phyloP scores from a whole-genome alignment of 371 early-diverging fungal species.

The Fennellomyces sp. region DNA sequence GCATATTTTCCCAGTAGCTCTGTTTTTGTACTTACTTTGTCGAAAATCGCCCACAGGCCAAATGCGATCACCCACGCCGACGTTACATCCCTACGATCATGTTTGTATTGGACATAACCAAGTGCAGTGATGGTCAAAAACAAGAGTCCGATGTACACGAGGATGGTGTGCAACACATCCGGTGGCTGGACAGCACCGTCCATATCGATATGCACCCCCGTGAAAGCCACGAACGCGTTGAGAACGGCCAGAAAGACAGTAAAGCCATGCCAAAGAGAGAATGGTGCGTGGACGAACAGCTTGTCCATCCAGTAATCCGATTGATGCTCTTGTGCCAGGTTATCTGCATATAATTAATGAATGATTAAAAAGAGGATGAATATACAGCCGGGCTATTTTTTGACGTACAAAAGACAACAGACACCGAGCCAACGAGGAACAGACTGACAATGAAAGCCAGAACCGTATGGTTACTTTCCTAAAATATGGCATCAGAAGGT shows the following conservation, averaged over 20 bases:
- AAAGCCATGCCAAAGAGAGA: slow-evolving; percentile 76
- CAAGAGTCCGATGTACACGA: slow-evolving; percentile 52
- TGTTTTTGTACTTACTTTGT: slow-evolving; percentile 34
- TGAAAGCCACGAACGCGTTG: slow-evolving; percentile 63
- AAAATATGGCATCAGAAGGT: neutral
- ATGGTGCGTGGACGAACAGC: slow-evolving; percentile 70
- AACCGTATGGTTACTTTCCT: slow-evolving; percentile 28
- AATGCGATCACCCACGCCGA: slow-evolving; percentile 56
- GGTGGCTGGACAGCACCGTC: slow-evolving; percentile 19
- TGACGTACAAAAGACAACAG: slow-evolving; percentile 1
- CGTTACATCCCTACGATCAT: slow-evolving; percentile 61
- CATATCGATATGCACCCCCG: slow-evolving; percentile 38
- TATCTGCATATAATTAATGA: too few relatives aligned
- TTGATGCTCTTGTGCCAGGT: slow-evolving; percentile 47
- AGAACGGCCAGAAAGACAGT: slow-evolving; percentile 59
- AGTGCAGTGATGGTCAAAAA: slow-evolving; percentile 62
- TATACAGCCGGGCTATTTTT: slow-evolving; percentile 29
- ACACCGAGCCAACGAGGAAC: slow-evolving; percentile 33
- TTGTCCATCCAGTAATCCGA: slow-evolving; percentile 46
- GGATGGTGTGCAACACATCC: slow-evolving; percentile 40
- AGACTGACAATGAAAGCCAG: slow-evolving; percentile 44
- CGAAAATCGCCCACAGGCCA: slow-evolving; percentile 46
- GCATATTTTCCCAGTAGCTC: neutral
- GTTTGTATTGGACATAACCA: slow-evolving; percentile 67
- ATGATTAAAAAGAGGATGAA: slow-evolving; percentile 38